A percentile compares a stretch with the other conserved stretches of the same genome.
These are phyloP conservation scores for Rhizophlyctis rosea DNA, from an alignment of 192 early-diverging fungal genomes.

Conservation along the genomic window DNA sequence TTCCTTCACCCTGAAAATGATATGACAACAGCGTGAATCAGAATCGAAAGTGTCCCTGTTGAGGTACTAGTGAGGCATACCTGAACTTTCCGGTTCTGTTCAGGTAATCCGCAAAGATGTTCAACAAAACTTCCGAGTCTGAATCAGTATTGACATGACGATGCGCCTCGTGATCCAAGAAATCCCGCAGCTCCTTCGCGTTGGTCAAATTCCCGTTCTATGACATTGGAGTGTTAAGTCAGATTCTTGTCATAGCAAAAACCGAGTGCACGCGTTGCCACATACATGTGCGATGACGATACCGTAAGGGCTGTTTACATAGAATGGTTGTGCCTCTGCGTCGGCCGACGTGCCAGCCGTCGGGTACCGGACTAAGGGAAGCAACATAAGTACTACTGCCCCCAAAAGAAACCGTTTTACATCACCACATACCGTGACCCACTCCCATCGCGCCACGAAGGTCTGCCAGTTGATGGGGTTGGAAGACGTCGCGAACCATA, in stretches of 20 bases:
- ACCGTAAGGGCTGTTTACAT: constrained; percentile 99
- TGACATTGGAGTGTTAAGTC: too few relatives aligned
- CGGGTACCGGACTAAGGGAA: constrained; percentile 89
- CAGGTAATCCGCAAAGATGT: constrained; percentile 96
- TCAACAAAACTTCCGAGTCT: constrained; percentile 96
- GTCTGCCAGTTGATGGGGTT: constrained; percentile 67
- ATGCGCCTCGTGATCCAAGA: constrained; percentile 92
- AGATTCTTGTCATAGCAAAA: too few relatives aligned
- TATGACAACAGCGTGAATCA: constrained; percentile 1
- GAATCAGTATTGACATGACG: constrained; percentile 99
- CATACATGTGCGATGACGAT: constrained; percentile 91
- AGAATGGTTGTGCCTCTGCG: constrained; percentile 98
- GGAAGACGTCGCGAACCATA: constrained; percentile 98
- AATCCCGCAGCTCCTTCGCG: constrained; percentile 80
- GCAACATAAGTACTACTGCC: neutral
- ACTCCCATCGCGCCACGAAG: constrained; percentile 89
- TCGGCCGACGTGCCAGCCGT: constrained; percentile 95
- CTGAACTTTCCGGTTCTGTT: constrained; percentile 95
- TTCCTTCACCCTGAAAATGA: constrained; percentile 76
- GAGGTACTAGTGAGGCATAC: constrained; percentile 27
- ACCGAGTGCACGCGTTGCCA: constrained; percentile 1
- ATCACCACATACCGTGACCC: constrained; percentile 76
- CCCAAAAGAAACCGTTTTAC: neutral
- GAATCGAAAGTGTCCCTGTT: neutral
- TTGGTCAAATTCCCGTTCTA: constrained; percentile 99